These are phyloP conservation scores for Chaetomiaceae sp. DNA, from an alignment of 2,329 filamentous ascomycete genomes.

Conservation along the genomic window DNA sequence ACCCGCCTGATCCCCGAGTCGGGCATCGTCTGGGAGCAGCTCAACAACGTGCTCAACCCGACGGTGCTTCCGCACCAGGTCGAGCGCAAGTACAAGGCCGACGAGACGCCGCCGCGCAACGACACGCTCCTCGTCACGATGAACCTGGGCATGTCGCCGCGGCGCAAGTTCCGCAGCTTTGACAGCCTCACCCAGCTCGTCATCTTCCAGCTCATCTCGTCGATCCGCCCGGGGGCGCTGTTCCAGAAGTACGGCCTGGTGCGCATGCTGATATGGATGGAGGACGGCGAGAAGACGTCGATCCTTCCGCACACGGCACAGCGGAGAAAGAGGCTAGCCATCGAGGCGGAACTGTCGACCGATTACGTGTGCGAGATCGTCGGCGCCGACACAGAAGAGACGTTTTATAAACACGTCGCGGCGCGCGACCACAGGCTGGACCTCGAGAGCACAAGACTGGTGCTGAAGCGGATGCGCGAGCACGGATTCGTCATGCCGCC, in stretches of 20 bases:
- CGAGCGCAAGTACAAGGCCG: conserved; percentile 32
- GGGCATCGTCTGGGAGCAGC: conserved; percentile 57
- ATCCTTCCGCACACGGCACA: conserved; percentile 58
- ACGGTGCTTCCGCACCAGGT: conserved; percentile 53
- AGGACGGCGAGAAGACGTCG: conserved; percentile 52
- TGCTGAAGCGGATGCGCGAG: conserved; percentile 45
- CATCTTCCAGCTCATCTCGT: conserved; percentile 56
- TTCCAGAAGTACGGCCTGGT: conserved; percentile 76
- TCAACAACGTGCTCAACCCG: conserved; percentile 49
- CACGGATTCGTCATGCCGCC: conserved; percentile 41
- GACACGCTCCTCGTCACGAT: conserved; percentile 69
- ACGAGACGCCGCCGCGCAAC: conserved; percentile 52
- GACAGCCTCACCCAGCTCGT: conserved; percentile 55
- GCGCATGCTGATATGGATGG: conserved; percentile 71
- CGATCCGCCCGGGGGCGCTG: conserved; percentile 53
- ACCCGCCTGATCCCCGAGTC: conserved; percentile 51
- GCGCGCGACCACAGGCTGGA: conserved; percentile 38
- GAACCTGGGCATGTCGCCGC: conserved; percentile 57
- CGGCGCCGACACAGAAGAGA: conserved; percentile 19
- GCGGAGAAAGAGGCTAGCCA: conserved; percentile 50
- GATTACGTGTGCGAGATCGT: conserved; percentile 55
- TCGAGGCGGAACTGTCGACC: conserved; percentile 58
- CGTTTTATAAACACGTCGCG: neutral
- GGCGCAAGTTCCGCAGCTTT: conserved; percentile 47
- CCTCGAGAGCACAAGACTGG: conserved; percentile 38